Evolutionary conservation across 1,139 yeast species (phyloP), one percentile per base, ranked within the genome.

Genomic region (Neolecta irregularis): DNA sequence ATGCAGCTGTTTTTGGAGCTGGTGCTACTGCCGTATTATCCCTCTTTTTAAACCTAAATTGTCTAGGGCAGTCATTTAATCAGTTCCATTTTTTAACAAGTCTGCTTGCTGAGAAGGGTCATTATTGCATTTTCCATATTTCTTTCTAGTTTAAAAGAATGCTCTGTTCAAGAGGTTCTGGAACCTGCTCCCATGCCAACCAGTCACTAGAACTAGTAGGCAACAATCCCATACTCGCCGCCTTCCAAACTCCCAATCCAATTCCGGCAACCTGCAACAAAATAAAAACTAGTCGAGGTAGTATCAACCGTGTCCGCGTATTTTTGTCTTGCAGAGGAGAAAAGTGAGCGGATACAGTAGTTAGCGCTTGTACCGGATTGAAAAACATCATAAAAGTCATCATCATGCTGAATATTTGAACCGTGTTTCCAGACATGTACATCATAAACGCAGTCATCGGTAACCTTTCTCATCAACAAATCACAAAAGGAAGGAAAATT

Each of bases 361-460:
- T 55, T 2, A 88, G 72, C 23, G 92, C 80, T 48, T 71, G 74
- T 28, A 80, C 48, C 0, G 96, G 93, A 32, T 72, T 74, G 39
- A 60, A 67, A 45, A 88, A 70, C 49, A 88, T 62, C 81, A 77
- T 80, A 28, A 79, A 56, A 0, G 94, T 78, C 80, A 83, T 85
- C 57, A 83, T 76, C 38, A 88, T 76, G 4, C 95, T 91, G 41
- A 88, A 83, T 44, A 88, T 67, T 49, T 88, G 96, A 20, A 88
- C 60, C 5, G 93, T 72, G 49, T 78, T 77, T 22, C 98, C 98
- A 2, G 94, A 73, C 83, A 88, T 80, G 55, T 81, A 88, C 42
- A 85, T 73, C 93, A 88, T 81, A 38, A 81, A 60, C 40, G 78
- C 54, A 48, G 81, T 88, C 92, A 83, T 78, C 4, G 95, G 93